phyloP scores from a whole-genome alignment of 2,329 filamentous ascomycete genomes.

The Neodidymelliopsis sp. region DNA sequence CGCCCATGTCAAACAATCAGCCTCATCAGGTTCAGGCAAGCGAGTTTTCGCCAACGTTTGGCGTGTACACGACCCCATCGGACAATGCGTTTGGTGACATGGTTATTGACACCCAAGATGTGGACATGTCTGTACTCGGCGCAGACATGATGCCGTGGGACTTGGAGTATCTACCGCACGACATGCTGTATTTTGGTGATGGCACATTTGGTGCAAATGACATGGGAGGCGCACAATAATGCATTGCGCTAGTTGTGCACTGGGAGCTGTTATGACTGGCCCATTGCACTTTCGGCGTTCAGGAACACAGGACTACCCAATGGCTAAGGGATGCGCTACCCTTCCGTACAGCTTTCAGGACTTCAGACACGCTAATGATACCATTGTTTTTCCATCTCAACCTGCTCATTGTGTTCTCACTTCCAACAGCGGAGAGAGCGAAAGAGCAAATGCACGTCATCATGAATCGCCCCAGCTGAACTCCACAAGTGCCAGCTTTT shows the following conservation, averaged over 20 bases:
- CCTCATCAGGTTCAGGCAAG: slow-evolving; percentile 3
- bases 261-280: neutral
- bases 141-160: slow-evolving; percentile 76
- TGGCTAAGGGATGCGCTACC: neutral
- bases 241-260: neutral
- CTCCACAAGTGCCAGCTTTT: neutral
- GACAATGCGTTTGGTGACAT: slow-evolving; percentile 58
- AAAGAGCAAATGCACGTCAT: neutral
- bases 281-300: slow-evolving; percentile 4
- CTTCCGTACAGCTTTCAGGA: neutral
- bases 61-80: slow-evolving; percentile 34
- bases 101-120: slow-evolving; percentile 78
- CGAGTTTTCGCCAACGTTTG: slow-evolving; percentile 36
- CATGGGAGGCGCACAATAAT: slow-evolving; percentile 7
- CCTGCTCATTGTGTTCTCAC: neutral
- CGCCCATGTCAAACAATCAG: slow-evolving; percentile 24
- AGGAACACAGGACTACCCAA: slow-evolving; percentile 2
- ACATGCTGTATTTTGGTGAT: slow-evolving; percentile 60
- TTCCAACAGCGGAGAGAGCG: neutral
- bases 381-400: slow-evolving; percentile 1
- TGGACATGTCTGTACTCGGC: slow-evolving; percentile 74
- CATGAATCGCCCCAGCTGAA: neutral
- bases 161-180: slow-evolving; percentile 73
- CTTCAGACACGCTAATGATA: slow-evolving; percentile 12
- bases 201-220: slow-evolving; percentile 10